phyloP scores from a whole-genome alignment of 2,329 filamentous ascomycete species.

The Botryosphaeria dothidea region DNA sequence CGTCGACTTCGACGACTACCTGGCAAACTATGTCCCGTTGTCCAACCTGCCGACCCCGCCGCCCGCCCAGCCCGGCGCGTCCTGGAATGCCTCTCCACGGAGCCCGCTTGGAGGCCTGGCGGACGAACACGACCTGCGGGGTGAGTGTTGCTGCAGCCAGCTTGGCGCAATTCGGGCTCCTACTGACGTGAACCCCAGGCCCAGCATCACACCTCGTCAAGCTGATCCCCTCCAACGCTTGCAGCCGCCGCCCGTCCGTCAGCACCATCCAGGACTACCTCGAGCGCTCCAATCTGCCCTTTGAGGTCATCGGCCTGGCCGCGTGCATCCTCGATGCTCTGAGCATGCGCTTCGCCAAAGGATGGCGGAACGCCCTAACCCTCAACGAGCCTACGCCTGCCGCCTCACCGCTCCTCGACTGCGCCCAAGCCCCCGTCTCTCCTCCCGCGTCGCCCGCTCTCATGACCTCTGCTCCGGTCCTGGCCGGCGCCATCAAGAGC shows the following conservation, averaged over 20 bases:
- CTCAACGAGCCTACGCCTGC: slow-evolving; percentile 23
- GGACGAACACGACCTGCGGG: slow-evolving; percentile 14
- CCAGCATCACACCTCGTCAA: slow-evolving; percentile 37
- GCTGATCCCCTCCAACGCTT: slow-evolving; percentile 37
- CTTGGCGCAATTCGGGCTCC: background rate
- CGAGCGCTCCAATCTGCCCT: slow-evolving; percentile 32
- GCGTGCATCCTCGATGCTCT: slow-evolving; percentile 41
- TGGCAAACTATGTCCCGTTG: slow-evolving; percentile 40
- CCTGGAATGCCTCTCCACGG: background rate
- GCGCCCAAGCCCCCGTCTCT: slow-evolving; percentile 21
- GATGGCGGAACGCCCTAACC: slow-evolving; percentile 32
- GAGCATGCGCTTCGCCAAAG: slow-evolving; percentile 32
- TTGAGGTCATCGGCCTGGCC: slow-evolving; percentile 38
- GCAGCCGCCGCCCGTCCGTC: slow-evolving; percentile 29
- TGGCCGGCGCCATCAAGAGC: background rate
- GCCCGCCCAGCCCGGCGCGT: slow-evolving; percentile 16
- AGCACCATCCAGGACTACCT: slow-evolving; percentile 32
- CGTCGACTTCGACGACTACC: slow-evolving; percentile 41
- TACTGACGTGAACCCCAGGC: slow-evolving; percentile 25
- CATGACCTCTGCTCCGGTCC: background rate
- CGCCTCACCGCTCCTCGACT: slow-evolving; percentile 23
- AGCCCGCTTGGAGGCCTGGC: background rate
- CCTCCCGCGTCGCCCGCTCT: slow-evolving; percentile 5
- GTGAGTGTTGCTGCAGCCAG: background rate
- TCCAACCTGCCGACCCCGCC: slow-evolving; percentile 44